Percentiles rank a stretch among this genome's conserved stretches.
Conservation (phyloP, 768 basidiomycete genomes). For the Lyophyllum semitale region DNA sequence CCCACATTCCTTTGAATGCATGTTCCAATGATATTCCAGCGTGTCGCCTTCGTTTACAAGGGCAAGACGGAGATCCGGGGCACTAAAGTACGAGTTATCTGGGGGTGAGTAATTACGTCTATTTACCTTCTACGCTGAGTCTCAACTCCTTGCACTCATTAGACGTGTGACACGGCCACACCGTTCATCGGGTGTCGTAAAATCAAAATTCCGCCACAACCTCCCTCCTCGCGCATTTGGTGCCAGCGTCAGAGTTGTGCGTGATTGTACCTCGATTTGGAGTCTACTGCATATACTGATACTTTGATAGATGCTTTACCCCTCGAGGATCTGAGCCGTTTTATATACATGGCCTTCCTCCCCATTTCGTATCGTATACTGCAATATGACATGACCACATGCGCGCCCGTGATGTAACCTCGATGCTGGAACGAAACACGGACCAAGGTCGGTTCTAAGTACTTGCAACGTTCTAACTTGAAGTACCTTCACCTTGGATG, state of each 20-base stretch:
- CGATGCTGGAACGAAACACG: not conserved
- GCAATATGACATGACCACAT: constrained; percentile 50
- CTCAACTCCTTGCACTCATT: not conserved
- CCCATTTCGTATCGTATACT: constrained; percentile 39
- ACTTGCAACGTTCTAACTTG: too few species aligned
- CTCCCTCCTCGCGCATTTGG: constrained; percentile 95
- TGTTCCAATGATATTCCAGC: constrained; percentile 44
- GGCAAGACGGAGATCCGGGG: constrained; percentile 94
- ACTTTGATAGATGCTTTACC: constrained; percentile 81
- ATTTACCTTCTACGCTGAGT: not conserved
- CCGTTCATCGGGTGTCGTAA: constrained; percentile 93
- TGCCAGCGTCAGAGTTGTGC: constrained; percentile 86
- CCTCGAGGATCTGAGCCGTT: constrained; percentile 72
- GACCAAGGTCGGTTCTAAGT: too few species aligned
- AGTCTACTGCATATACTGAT: constrained; percentile 7
- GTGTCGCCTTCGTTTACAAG: constrained; percentile 97
- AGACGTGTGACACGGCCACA: constrained; percentile 93
- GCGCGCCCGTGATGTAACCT: constrained; percentile 15
- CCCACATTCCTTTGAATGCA: not conserved
- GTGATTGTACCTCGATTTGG: constrained; percentile 29
- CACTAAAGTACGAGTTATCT: constrained; percentile 96
- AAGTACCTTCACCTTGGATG: too few species aligned
- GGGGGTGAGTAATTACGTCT: constrained; percentile 68
- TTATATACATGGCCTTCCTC: constrained; percentile 35
- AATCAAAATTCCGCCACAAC: constrained; percentile 95